Evolutionary conservation across 768 basidiomycete species (phyloP).

Genomic region (Mycena olivaceomarginata): DNA sequence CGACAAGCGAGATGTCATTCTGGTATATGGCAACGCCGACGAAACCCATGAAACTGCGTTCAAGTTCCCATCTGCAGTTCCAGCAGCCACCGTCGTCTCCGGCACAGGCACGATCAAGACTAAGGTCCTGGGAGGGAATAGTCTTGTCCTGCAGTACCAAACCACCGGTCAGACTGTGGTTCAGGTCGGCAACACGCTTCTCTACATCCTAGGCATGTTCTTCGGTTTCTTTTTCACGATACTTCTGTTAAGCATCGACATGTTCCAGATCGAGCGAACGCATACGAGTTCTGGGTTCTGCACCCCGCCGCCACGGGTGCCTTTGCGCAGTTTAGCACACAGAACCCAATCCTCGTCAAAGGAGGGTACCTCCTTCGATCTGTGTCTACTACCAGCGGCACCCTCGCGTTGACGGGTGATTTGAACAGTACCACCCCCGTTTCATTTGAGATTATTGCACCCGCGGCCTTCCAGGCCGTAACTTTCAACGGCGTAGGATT

Average conservation of each 20-base stretch:
- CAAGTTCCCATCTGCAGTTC: constrained; percentile 54
- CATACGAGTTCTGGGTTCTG: constrained; percentile 72
- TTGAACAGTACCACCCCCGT: constrained; percentile 60
- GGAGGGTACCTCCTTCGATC: constrained; percentile 70
- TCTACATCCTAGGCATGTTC: constrained; percentile 67
- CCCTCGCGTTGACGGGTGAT: constrained; percentile 66
- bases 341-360: constrained; percentile 67
- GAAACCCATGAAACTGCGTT: constrained; percentile 72
- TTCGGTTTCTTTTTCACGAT: not conserved
- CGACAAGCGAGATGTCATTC: constrained; percentile 66
- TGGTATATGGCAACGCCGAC: constrained; percentile 68
- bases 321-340: constrained; percentile 60
- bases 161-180: constrained; percentile 69
- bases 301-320: constrained; percentile 61
- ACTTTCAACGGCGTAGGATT: constrained; percentile 65
- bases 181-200: constrained; percentile 61
- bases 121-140: constrained; percentile 56
- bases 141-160: constrained; percentile 64
- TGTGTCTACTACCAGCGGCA: constrained; percentile 56
- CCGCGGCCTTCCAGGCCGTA: constrained; percentile 60
- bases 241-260: not conserved
- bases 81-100: constrained; percentile 58
- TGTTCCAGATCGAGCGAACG: constrained; percentile 64
- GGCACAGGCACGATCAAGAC: constrained; percentile 60
- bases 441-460: constrained; percentile 69